Percentiles rank a stretch among this genome's conserved stretches.
phyloP scores from a whole-genome alignment of 805 yeast species.

The Yamadazyma ubonensis region DNA sequence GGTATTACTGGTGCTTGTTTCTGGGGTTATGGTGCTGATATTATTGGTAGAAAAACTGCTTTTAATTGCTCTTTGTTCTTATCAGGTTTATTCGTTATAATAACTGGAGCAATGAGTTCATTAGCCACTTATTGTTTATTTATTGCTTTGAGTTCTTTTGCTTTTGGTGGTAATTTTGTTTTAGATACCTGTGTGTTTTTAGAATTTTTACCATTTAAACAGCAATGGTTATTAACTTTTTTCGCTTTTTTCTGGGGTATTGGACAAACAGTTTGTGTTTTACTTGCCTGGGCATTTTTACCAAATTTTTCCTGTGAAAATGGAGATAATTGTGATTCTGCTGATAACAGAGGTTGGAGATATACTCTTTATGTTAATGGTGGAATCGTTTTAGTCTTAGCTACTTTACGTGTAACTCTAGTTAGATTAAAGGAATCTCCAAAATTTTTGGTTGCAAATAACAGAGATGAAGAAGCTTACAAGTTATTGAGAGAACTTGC shows the following conservation, averaged over 20 bases:
- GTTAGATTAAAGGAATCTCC: slow-evolving; percentile 53
- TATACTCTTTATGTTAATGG: slow-evolving; percentile 50
- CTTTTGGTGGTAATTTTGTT: slow-evolving; percentile 55
- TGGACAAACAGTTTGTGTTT: slow-evolving; percentile 54
- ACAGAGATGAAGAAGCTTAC: slow-evolving; percentile 52
- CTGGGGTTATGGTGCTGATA: slow-evolving; percentile 58
- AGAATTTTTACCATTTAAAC: slow-evolving; percentile 44
- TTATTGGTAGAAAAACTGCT: slow-evolving; percentile 53
- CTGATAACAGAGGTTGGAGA: slow-evolving; percentile 61
- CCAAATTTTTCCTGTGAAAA: slow-evolving; percentile 48
- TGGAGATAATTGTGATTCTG: slow-evolving; percentile 39
- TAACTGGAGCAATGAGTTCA: slow-evolving; percentile 51
- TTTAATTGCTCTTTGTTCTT: slow-evolving; percentile 50
- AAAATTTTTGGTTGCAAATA: slow-evolving; percentile 52
- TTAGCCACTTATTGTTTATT: slow-evolving; percentile 52
- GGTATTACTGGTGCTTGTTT: slow-evolving; percentile 52
- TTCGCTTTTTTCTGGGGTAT: slow-evolving; percentile 59
- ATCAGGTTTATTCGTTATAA: slow-evolving; percentile 50
- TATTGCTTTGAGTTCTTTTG: slow-evolving; percentile 43
- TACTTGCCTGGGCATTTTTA: slow-evolving; percentile 58
- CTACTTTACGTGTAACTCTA: slow-evolving; percentile 30
- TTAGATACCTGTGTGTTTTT: slow-evolving; percentile 12
- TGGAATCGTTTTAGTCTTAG: slow-evolving; percentile 47
- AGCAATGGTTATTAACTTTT: slow-evolving; percentile 52
- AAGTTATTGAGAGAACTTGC: slow-evolving; percentile 45